These are phyloP conservation scores for Hyaloperonospora brassicae DNA, from an alignment of 352 stramenopile species.

Conservation along the genomic window DNA sequence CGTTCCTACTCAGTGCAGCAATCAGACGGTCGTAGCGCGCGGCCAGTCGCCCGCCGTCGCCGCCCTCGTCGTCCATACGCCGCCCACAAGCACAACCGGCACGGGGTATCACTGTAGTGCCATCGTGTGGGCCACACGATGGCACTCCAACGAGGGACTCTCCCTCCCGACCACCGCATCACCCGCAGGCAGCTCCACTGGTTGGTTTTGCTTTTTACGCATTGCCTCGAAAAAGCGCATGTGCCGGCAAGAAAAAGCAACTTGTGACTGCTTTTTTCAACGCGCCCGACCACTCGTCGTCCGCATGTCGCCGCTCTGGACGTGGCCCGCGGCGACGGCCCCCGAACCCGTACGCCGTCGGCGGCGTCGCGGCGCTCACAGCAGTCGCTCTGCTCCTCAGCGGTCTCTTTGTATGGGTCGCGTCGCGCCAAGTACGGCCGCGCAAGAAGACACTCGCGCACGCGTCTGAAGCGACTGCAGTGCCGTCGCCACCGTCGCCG, in stretches of 20 bases:
- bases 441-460: constrained; percentile 27
- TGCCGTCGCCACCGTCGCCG: constrained; percentile 41
- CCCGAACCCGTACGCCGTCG: constrained; percentile 40
- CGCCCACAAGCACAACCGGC: too few species aligned
- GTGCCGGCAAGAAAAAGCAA: not conserved
- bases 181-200: not conserved
- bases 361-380: constrained; percentile 37
- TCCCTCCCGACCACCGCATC: too few species aligned
- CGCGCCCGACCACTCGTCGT: not conserved
- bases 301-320: not conserved
- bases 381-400: constrained; percentile 37
- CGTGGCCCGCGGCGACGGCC: constrained; percentile 12
- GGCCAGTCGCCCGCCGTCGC: constrained; percentile 12
- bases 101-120: too few species aligned
- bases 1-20: constrained; percentile 47
- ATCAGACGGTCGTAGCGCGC: constrained; percentile 60
- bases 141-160: too few species aligned
- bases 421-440: constrained; percentile 67
- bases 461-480: constrained; percentile 7
- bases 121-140: too few species aligned
- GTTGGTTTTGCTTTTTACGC: too few species aligned
- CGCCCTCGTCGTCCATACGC: constrained; percentile 2
- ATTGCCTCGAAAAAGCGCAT: too few species aligned
- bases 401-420: constrained; percentile 73
- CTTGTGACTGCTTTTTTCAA: too few species aligned